Percentiles rank a stretch among this genome's conserved stretches.
Evolutionary conservation across 208 protist genomes (phyloP).

Genomic region (Lotmaria passim): DNA sequence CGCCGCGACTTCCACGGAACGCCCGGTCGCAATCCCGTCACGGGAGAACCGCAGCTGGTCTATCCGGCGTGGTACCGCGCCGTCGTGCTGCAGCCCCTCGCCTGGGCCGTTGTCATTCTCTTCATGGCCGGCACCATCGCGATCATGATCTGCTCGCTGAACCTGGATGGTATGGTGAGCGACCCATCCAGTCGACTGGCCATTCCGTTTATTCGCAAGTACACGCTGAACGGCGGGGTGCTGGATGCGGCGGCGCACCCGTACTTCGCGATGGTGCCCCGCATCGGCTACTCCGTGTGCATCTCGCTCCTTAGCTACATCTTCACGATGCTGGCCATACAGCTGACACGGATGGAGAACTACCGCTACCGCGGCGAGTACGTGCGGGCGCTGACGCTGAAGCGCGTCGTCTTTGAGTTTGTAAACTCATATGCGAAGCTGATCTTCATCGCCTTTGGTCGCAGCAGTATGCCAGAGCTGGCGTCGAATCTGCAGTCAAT

Average conservation of each 20-base stretch:
- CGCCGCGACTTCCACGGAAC: conserved; percentile 49
- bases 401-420: conserved; percentile 72
- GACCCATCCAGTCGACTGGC: conserved; percentile 24
- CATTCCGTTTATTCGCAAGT: conserved; percentile 34
- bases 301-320: conserved; percentile 44
- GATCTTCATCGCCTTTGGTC: conserved; percentile 67
- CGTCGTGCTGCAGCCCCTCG: conserved; percentile 44
- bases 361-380: conserved; percentile 60
- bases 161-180: conserved; percentile 52
- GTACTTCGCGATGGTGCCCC: conserved; percentile 39
- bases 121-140: conserved; percentile 46
- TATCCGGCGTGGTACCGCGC: conserved; percentile 57
- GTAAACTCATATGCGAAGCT: conserved; percentile 73
- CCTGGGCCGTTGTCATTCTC: conserved; percentile 38
- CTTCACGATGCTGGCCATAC: conserved; percentile 57
- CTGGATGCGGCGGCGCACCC: conserved; percentile 46
- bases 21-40: conserved; percentile 40
- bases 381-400: conserved; percentile 62
- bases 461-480: conserved; percentile 53
- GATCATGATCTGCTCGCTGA: conserved; percentile 60
- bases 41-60: conserved; percentile 40
- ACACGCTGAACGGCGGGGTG: conserved; percentile 46
- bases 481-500: conserved; percentile 43
- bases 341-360: conserved; percentile 72
- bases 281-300: conserved; percentile 43